Evolutionary conservation across 768 basidiomycete genomes (phyloP), one percentile per base, ranked within the genome.

Genomic region (Lanmaoa rubissima): DNA sequence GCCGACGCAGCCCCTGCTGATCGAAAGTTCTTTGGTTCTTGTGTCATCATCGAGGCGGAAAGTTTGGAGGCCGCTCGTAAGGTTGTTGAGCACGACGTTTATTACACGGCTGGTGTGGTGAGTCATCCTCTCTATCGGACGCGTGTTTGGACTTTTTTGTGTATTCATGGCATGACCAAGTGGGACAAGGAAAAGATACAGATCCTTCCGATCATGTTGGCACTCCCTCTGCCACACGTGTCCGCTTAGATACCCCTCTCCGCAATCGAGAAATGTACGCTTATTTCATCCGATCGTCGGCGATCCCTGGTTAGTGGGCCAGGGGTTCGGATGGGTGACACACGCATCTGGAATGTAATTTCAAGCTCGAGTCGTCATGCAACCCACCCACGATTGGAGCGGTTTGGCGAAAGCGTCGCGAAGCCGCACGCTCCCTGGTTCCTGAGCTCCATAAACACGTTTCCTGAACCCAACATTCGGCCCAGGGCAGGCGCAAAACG

Each of bases 11-110:
- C 78, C 3, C 74, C 70, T 24, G 74, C 76, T 16, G 74, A 79
- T 45, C 79, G 79, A 67, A 86, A 81, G 71, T 76, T 88, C 75
- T 70, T 82, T 46, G 85, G 84, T 19, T 85, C 83, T 0, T 73
- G 78, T 59, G 69, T 85, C 52, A 74, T 87, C 49, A 74, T 76
- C 46, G 78, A 85, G 65, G 83, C 82, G 8, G 78, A 78, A 54
- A 78, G 69, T 51, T 68, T 85, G 31, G 84, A 83, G 19, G 76
- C 78, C 64, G 65, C 50, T 38, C 69, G 57, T 12, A 56, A 61
- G 40, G 28, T 73, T 35, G 45, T 71, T 7, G 63, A 73, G 52
- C 19, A 21, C 1, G 71, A 70, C 31, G 6, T 65, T 24, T 66
- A 66, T 26, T 67, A 71, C 53, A 61, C 42, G 49, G 6, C 35